These are phyloP conservation scores for Pythium utonaiense DNA, from an alignment of 352 stramenopile genomes.

Conservation along the genomic window DNA sequence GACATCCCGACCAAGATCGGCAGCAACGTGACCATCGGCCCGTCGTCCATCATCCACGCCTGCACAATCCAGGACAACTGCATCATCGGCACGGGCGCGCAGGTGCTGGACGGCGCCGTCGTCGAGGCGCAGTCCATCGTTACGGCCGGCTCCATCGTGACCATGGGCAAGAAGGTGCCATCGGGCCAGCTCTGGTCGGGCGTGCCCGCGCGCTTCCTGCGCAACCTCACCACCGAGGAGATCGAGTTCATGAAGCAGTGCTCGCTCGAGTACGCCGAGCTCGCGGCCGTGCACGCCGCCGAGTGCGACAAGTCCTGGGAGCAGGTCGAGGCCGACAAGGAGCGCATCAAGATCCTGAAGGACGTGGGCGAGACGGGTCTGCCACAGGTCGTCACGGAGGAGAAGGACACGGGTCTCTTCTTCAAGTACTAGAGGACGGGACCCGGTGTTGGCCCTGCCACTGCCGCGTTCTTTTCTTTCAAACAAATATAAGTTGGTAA, in stretches of 20 bases:
- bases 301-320: conserved; percentile 85
- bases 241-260: conserved; percentile 89
- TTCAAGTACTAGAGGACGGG: conserved; percentile 82
- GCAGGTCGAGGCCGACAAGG: conserved; percentile 72
- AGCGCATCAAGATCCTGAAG: conserved; percentile 73
- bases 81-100: conserved; percentile 90
- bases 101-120: conserved; percentile 88
- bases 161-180: conserved; percentile 83
- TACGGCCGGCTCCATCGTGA: conserved; percentile 88
- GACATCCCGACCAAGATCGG: conserved; percentile 90
- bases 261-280: conserved; percentile 81
- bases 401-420: conserved; percentile 80
- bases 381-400: conserved; percentile 60
- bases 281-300: conserved; percentile 65
- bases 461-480: neutral
- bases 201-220: conserved; percentile 76
- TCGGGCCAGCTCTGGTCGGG: conserved; percentile 88
- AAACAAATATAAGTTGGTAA: conserved; percentile 17
- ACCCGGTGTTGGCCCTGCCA: neutral
- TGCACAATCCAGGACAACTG: conserved; percentile 91
- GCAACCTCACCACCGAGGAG: conserved; percentile 81
- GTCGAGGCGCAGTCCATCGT: conserved; percentile 88
- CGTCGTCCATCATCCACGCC: conserved; percentile 86
- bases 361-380: conserved; percentile 79
- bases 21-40: conserved; percentile 88